Conservation (phyloP, 495 filamentous ascomycete genomes). For the Parathielavia hyrcaniae region DNA sequence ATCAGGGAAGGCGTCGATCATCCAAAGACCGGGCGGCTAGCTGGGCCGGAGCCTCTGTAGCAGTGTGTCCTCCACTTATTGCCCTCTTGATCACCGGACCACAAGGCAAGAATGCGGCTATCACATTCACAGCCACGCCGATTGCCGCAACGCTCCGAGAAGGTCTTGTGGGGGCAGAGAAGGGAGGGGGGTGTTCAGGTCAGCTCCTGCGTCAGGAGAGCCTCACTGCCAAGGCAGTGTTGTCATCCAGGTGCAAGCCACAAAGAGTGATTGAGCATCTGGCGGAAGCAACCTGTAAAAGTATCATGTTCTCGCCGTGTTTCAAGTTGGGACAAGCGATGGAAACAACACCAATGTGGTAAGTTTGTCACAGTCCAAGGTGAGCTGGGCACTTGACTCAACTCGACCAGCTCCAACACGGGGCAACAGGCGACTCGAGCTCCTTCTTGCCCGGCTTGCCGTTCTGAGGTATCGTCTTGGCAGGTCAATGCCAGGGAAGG, state of each 20-base stretch:
- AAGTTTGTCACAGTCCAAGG: too few species aligned
- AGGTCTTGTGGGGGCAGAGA: too few species aligned
- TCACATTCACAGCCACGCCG: slow-evolving; percentile 10
- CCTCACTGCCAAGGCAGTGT: too few species aligned
- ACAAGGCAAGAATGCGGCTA: not conserved
- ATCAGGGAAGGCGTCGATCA: not conserved
- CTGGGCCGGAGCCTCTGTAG: not conserved
- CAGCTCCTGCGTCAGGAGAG: too few species aligned
- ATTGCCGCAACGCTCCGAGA: not conserved
- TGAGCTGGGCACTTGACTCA: too few species aligned
- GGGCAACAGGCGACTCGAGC: not conserved
- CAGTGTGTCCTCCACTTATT: not conserved
- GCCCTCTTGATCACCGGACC: not conserved
- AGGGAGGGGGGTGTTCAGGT: too few species aligned
- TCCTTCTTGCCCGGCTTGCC: not conserved
- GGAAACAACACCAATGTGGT: not conserved
- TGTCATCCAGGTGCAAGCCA: too few species aligned
- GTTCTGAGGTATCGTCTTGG: slow-evolving; percentile 2
- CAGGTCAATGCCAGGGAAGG: slow-evolving; percentile 11
- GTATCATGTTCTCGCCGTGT: not conserved
- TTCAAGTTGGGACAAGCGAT: too few species aligned
- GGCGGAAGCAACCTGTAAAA: too few species aligned
- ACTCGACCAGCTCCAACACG: not conserved
- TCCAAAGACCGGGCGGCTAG: not conserved
- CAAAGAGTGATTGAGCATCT: too few species aligned